phyloP scores from a whole-genome alignment of 2,329 filamentous ascomycete genomes.

The Aspergillus sp. region DNA sequence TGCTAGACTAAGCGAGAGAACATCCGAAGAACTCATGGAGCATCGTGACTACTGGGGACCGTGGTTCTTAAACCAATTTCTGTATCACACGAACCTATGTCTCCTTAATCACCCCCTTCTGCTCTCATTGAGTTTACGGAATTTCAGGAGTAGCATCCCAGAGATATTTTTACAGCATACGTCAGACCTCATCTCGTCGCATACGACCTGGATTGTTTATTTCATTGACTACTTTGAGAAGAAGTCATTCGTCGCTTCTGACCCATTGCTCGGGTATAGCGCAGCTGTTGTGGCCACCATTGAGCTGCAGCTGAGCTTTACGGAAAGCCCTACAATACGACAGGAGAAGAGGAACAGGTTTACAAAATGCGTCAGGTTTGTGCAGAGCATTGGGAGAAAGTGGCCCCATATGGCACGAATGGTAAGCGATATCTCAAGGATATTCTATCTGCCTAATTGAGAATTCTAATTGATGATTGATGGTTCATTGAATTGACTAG shows the following conservation, averaged over 20 bases:
- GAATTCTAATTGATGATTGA: background rate
- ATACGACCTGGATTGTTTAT: slow-evolving; percentile 49
- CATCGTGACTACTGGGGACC: slow-evolving; percentile 49
- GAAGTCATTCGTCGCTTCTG: slow-evolving; percentile 41
- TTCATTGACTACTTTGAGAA: slow-evolving; percentile 44
- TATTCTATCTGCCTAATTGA: background rate
- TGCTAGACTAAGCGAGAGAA: slow-evolving; percentile 41
- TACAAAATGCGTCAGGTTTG: slow-evolving; percentile 40
- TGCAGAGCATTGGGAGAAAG: slow-evolving; percentile 33
- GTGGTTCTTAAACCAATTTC: slow-evolving; percentile 47
- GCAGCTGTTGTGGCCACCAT: slow-evolving; percentile 50
- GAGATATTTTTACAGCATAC: slow-evolving; percentile 51
- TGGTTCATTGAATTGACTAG: slow-evolving; percentile 17
- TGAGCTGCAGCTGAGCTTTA: slow-evolving; percentile 49
- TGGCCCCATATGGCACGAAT: slow-evolving; percentile 44
- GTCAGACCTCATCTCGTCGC: slow-evolving; percentile 45
- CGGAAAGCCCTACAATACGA: slow-evolving; percentile 33
- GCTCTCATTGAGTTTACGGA: slow-evolving; percentile 47
- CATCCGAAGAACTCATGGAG: slow-evolving; percentile 36
- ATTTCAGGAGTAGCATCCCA: slow-evolving; percentile 47
- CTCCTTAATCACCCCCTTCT: slow-evolving; percentile 51
- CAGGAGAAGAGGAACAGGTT: slow-evolving; percentile 40
- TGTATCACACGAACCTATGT: slow-evolving; percentile 49
- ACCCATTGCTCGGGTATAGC: slow-evolving; percentile 45
- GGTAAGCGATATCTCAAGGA: slow-evolving; percentile 19